Base-by-base conservation (phyloP, 2,329 filamentous ascomycete genomes). In the Lomentospora prolificans region DNA sequence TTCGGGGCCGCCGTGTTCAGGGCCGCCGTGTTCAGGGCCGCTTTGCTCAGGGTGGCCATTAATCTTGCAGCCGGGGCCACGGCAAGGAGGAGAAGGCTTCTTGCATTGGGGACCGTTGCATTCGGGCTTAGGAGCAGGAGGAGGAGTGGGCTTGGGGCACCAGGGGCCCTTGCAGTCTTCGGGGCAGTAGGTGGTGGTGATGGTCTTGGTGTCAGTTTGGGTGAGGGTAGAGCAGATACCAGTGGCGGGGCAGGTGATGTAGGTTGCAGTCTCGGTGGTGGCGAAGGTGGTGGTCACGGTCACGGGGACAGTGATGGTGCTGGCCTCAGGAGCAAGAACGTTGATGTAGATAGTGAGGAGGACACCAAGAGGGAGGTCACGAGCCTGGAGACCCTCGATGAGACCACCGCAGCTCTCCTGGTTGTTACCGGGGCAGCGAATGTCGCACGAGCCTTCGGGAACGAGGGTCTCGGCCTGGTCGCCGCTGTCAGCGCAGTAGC, bases 171-270 rank as follows among this genome's bases (percentile, higher is more conserved):
- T 25, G 55, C 55, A 57, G 24, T 51, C 50, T 14, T 52, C 55
- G 6, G 57, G 57, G 55, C 58, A 60, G 50, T 48, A 31, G 30
- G 51, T 39, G 51, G 55, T 55, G 17, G 58, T 60, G 19, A 55
- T 36, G 7, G 41, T 48, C 36, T 27, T 14, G 36, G 53, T 9
- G 33, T 50, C 54, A 8, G 22, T 57, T 24, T 24, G 24, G 51
- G 22, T 39, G 1, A 39, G 27, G 3, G 36, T 48, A 12, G 22
- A 22, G 44, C 44, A 48, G 22, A 19, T 10, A 48, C 44, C 44
- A 17, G 17, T 48, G 44, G 17, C 10, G 44, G 17, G 17, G 22
- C 44, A 48, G 44, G 17, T 22, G 44, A 48, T 5, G 10, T 22
- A 63, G n/a, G 27, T 52, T n/a, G 33, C 10, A 10, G 50, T 56